Evolutionary conservation across 345 rosid genomes (phyloP).

Genomic region (Euphorbia lathyris): DNA sequence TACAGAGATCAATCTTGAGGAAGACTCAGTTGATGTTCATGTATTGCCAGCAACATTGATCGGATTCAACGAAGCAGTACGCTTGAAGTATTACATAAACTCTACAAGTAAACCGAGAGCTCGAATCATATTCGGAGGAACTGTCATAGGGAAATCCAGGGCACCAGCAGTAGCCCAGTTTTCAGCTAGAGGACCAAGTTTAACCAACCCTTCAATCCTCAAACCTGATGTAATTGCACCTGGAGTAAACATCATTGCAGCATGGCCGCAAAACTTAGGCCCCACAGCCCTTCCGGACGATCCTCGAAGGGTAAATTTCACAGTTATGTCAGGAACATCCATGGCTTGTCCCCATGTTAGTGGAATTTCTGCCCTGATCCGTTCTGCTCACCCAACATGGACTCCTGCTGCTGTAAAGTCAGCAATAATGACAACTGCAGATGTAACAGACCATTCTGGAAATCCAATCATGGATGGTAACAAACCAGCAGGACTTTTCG

Average conservation of each 20-base stretch:
- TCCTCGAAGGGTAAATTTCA: constrained; percentile 80
- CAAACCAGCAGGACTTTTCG: constrained; percentile 53
- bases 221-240: constrained; percentile 94
- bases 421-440: constrained; percentile 90
- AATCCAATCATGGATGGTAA: constrained; percentile 68
- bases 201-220: constrained; percentile 61
- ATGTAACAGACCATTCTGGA: constrained; percentile 55
- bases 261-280: constrained; percentile 95
- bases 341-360: constrained; percentile 97
- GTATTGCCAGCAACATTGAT: constrained; percentile 74
- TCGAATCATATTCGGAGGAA: constrained; percentile 62
- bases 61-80: constrained; percentile 53
- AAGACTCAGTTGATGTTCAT: constrained; percentile 82
- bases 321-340: constrained; percentile 94
- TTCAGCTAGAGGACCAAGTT: constrained; percentile 90
- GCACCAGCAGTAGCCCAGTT: constrained; percentile 88
- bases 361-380: constrained; percentile 74
- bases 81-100: constrained; percentile 66
- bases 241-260: constrained; percentile 93
- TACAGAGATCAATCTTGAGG: constrained; percentile 71
- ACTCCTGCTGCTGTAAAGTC: constrained; percentile 85
- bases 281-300: constrained; percentile 80
- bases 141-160: constrained; percentile 58
- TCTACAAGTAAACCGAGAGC: constrained; percentile 58
- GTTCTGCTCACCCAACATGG: constrained; percentile 69